These are phyloP conservation scores for Penicillium pancosmium DNA, from an alignment of 495 filamentous ascomycete species.

Conservation along the genomic window DNA sequence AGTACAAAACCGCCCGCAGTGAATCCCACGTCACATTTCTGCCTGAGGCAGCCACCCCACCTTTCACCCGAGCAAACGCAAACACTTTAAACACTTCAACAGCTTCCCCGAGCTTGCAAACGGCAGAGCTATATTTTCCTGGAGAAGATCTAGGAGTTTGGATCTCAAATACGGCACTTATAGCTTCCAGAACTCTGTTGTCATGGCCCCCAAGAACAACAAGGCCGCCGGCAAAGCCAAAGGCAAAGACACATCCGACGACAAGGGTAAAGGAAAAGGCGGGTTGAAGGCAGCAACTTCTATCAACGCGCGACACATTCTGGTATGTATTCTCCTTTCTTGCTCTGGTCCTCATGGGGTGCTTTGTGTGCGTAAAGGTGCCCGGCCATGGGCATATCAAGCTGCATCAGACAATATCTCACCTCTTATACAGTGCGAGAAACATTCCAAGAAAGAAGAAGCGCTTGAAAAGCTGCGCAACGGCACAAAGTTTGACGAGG, in stretches of 20 bases:
- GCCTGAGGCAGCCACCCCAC: slow-evolving; percentile 32
- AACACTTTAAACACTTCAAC: slow-evolving; percentile 8
- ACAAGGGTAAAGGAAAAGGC: slow-evolving; percentile 41
- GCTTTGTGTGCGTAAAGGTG: background rate
- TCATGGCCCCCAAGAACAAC: slow-evolving; percentile 61
- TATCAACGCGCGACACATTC: slow-evolving; percentile 88
- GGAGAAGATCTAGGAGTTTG: no score
- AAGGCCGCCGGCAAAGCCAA: slow-evolving; percentile 20
- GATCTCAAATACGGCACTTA: background rate
- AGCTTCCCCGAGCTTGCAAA: background rate
- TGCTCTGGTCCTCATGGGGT: background rate
- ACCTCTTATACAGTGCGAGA: slow-evolving; percentile 66
- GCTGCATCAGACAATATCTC: background rate
- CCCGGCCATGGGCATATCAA: background rate
- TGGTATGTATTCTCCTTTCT: slow-evolving; percentile 60
- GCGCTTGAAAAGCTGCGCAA: slow-evolving; percentile 75
- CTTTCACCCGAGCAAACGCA: slow-evolving; percentile 2
- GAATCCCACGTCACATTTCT: slow-evolving; percentile 21
- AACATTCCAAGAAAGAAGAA: slow-evolving; percentile 86
- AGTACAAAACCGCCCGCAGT: background rate
- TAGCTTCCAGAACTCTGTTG: slow-evolving; percentile 1
- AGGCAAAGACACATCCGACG: slow-evolving; percentile 44
- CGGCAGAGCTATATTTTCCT: background rate
- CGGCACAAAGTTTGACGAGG: slow-evolving; percentile 85
- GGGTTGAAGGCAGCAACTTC: slow-evolving; percentile 72